These are phyloP conservation scores for Yarrowia deformans DNA, from an alignment of 805 yeast genomes.

Conservation along the genomic window DNA sequence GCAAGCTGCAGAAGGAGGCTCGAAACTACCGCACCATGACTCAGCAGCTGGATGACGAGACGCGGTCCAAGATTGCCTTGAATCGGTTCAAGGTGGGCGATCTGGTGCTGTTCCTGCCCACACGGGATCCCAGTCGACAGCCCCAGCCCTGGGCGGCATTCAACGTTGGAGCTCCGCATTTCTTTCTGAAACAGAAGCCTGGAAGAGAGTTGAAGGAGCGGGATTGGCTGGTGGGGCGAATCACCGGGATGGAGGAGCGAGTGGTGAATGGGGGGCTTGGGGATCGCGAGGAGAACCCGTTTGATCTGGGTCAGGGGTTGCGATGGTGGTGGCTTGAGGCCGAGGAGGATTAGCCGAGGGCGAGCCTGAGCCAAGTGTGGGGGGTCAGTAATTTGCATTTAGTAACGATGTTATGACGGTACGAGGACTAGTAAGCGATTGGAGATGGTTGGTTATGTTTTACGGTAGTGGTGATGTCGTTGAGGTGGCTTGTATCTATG, in stretches of 20 bases:
- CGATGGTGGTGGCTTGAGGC: slow-evolving; percentile 72
- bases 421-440: neutral
- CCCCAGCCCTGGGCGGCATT: slow-evolving; percentile 90
- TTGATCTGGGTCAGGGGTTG: slow-evolving; percentile 65
- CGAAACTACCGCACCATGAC: slow-evolving; percentile 55
- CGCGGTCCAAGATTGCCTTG: slow-evolving; percentile 66
- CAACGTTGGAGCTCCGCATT: slow-evolving; percentile 87
- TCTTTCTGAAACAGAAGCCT: slow-evolving; percentile 64
- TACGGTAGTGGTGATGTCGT: no score
- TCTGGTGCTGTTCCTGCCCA: slow-evolving; percentile 83
- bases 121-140: slow-evolving; percentile 57
- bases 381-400: slow-evolving; percentile 33
- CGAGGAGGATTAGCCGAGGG: slow-evolving; percentile 49
- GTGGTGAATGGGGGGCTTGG: slow-evolving; percentile 53
- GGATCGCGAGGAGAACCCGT: slow-evolving; percentile 66
- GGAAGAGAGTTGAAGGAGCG: slow-evolving; percentile 53
- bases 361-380: no score
- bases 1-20: slow-evolving; percentile 79
- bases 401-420: slow-evolving; percentile 21
- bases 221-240: slow-evolving; percentile 86
- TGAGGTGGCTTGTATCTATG: no score
- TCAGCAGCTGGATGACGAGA: slow-evolving; percentile 47
- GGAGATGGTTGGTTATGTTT: no score
- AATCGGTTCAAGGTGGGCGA: slow-evolving; percentile 74
- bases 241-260: slow-evolving; percentile 63